phyloP scores from a whole-genome alignment of 2,329 filamentous ascomycete genomes.

The Pyrenophora graminea region DNA sequence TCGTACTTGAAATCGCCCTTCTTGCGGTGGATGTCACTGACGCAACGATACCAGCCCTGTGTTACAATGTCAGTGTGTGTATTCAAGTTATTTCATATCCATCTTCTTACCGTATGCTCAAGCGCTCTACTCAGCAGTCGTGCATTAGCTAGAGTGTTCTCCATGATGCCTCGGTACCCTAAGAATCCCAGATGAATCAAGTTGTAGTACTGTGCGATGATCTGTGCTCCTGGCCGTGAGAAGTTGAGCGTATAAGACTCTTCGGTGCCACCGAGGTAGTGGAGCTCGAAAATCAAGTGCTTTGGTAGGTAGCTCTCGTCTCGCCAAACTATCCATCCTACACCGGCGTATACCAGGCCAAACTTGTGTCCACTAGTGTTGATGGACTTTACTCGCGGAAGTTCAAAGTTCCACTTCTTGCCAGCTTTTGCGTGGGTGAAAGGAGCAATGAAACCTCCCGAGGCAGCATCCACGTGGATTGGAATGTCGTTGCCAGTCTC shows the following conservation, averaged over 20 bases:
- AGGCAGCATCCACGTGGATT: conserved; percentile 67
- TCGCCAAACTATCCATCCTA: conserved; percentile 64
- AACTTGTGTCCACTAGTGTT: conserved; percentile 68
- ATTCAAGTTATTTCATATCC: background rate
- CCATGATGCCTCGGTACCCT: conserved; percentile 66
- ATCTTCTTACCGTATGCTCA: conserved; percentile 56
- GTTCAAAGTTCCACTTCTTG: conserved; percentile 66
- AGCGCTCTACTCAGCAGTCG: conserved; percentile 65
- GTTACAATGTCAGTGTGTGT: background rate
- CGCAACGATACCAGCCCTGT: conserved; percentile 60
- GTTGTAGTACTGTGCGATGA: conserved; percentile 76
- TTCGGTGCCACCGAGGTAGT: conserved; percentile 73
- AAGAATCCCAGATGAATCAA: conserved; percentile 70
- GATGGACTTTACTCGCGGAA: conserved; percentile 67
- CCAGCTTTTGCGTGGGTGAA: conserved; percentile 62
- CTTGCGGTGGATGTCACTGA: conserved; percentile 68
- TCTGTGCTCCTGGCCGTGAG: conserved; percentile 69
- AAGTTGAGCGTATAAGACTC: conserved; percentile 74
- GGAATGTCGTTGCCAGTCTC: conserved; percentile 67
- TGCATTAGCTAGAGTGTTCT: conserved; percentile 68
- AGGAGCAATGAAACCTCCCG: conserved; percentile 65
- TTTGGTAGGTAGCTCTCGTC: conserved; percentile 68
- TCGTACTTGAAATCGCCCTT: conserved; percentile 53
- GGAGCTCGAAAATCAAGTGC: conserved; percentile 71
- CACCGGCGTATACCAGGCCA: conserved; percentile 67